Evolutionary conservation across 2,329 filamentous ascomycete genomes (phyloP).

Genomic region (Verticillium longisporum): DNA sequence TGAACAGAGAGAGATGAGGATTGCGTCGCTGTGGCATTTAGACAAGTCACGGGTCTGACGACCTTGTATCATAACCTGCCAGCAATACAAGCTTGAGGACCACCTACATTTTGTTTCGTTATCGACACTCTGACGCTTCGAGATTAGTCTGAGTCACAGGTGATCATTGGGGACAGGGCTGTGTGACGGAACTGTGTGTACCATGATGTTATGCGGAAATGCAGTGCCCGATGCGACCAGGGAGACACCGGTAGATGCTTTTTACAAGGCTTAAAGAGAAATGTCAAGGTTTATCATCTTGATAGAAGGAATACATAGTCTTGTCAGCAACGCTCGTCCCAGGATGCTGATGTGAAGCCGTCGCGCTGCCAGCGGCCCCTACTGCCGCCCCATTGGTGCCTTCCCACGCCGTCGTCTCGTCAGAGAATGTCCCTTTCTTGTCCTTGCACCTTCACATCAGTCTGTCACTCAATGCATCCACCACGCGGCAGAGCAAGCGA

Average conservation of each 20-base stretch:
- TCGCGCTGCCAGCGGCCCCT: neutral
- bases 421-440: conserved; percentile 48
- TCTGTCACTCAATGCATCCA: neutral
- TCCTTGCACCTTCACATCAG: conserved; percentile 45
- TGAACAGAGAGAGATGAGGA: neutral
- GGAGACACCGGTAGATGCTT: neutral
- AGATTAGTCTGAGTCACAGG: no score
- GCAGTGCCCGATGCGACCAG: no score
- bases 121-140: no score
- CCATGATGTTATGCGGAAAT: no score
- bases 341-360: neutral
- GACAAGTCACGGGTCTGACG: conserved; percentile 4
- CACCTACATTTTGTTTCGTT: neutral
- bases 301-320: conserved; percentile 1
- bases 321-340: neutral
- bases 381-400: conserved; percentile 12
- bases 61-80: conserved; percentile 12
- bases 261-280: neutral
- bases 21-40: neutral
- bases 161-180: no score
- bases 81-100: conserved; percentile 5
- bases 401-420: conserved; percentile 61
- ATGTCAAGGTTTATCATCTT: neutral
- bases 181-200: no score
- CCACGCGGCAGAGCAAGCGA: neutral